Conservation (phyloP, 164 flowering plant genomes). For the Pachysandra terminalis region DNA sequence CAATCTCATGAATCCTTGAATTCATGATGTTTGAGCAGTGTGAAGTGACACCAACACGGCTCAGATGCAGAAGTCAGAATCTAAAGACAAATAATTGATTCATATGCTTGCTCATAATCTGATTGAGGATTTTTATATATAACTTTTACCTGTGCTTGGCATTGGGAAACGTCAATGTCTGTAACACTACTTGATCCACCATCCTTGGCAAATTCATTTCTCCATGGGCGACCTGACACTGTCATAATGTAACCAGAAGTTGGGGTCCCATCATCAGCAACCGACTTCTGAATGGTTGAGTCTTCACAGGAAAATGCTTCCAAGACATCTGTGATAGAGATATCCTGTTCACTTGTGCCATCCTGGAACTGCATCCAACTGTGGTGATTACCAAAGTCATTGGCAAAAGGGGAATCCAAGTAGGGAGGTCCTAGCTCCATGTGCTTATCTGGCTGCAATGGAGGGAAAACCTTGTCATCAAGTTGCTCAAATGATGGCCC, state of each 20-base stretch:
- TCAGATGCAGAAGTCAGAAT: not conserved
- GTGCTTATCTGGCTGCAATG: conserved; percentile 19
- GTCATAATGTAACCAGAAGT: not conserved
- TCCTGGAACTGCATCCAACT: conserved; percentile 24
- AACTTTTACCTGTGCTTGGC: conserved; percentile 26
- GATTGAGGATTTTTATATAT: not conserved
- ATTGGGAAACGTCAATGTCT: conserved; percentile 34
- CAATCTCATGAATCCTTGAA: not conserved
- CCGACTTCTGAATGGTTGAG: conserved; percentile 9
- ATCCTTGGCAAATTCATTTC: conserved; percentile 6
- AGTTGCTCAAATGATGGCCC: conserved; percentile 13
- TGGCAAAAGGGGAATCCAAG: conserved; percentile 21
- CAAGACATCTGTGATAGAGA: conserved; percentile 33
- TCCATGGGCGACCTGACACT: not conserved
- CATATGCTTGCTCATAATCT: not conserved
- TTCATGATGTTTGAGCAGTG: not conserved
- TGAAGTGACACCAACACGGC: no score
- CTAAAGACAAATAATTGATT: not conserved
- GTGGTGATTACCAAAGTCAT: conserved; percentile 16
- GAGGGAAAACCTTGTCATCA: conserved; percentile 24
- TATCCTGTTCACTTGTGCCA: conserved; percentile 33
- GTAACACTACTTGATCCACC: conserved; percentile 32
- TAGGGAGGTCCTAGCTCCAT: conserved; percentile 23
- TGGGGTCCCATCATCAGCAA: not conserved
- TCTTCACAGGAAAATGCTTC: conserved; percentile 27